Evolutionary conservation across 805 yeast species (phyloP).

Genomic region (Suhomyces kilbournensis): DNA sequence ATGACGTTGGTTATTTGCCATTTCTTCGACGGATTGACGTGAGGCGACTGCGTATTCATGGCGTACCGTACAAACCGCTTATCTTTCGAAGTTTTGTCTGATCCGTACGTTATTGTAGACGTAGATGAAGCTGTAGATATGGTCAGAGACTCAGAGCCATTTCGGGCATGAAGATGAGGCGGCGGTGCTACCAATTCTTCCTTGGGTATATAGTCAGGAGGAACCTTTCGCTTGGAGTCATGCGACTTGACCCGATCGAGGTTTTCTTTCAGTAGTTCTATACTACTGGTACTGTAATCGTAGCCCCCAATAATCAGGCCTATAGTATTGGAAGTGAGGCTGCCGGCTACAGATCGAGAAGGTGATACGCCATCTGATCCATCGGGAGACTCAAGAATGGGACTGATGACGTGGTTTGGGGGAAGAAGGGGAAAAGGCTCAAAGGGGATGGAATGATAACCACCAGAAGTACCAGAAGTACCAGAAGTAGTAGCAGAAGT

Average conservation of each 20-base stretch:
- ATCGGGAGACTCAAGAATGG: slow-evolving; percentile 14
- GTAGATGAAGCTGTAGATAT: slow-evolving; percentile 29
- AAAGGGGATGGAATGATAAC: no score
- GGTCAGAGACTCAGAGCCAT: slow-evolving; percentile 35
- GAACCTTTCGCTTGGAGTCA: not conserved
- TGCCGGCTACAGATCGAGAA: slow-evolving; percentile 16
- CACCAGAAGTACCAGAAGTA: no score
- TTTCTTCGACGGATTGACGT: slow-evolving; percentile 39
- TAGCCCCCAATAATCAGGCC: slow-evolving; percentile 31
- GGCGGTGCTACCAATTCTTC: not conserved
- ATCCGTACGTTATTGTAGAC: slow-evolving; percentile 27
- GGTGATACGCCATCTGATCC: slow-evolving; percentile 12
- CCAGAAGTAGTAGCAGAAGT: no score
- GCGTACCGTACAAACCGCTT: slow-evolving; percentile 43
- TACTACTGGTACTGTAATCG: slow-evolving; percentile 24
- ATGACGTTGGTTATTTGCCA: slow-evolving; percentile 73
- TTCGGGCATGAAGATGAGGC: slow-evolving; percentile 22
- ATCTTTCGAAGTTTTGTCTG: slow-evolving; percentile 30
- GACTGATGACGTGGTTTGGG: slow-evolving; percentile 12
- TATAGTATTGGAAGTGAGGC: slow-evolving; percentile 22
- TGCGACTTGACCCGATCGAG: not conserved
- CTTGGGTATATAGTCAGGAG: not conserved
- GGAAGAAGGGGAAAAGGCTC: not conserved
- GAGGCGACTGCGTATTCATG: slow-evolving; percentile 33
- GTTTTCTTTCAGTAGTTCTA: slow-evolving; percentile 9